Evolutionary conservation across 768 basidiomycete genomes (phyloP), one percentile per base, ranked within the genome.

Genomic region (Strobilomyces dryophilus): DNA sequence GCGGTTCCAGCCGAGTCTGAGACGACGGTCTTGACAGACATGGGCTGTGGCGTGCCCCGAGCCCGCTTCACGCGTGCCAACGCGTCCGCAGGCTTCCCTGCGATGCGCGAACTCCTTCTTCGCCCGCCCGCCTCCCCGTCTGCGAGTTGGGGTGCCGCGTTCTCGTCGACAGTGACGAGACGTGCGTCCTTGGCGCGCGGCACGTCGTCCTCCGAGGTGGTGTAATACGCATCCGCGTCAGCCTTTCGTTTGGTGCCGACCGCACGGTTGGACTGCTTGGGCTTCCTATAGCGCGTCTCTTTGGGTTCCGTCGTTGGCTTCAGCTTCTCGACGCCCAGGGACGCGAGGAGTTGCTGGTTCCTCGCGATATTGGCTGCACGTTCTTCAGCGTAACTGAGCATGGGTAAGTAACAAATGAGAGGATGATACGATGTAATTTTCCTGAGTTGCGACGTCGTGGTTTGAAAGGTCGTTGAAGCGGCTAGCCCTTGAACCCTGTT

Each of bases 91-190:
- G 62, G 68, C 59, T 82, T 86, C 1, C 82, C 84, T 4, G 76
- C 73, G 56, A 83, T 83, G 46, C 90, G 78, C 41, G 79, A 71
- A 63, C 89, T 92, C 47, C 91, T 74, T n/a, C 90, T 80, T 49
- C 76, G 60, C 37, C 54, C 57, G 2, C 42, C 10, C 5, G 35
- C 24, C 1, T 4, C 47, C 8, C 14, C 49, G 0, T 4, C 24
- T 24, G 24, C 24, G 24, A 24, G 27, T 2, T 8, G 39, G 1
- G 61, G 56, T n/a, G 27, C 39, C 47, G 29, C 35, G 46, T 66
- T 64, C 41, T 65, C 64, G 7, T 66, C 62, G 32, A 61, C 46
- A 0, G 42, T 40, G 45, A 57, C 40, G 43, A 24, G 24, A 24
- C 62, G 64, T 4, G 55, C 52, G 0, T 20, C 14, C 52, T 67